phyloP scores from a whole-genome alignment of 371 early-diverging fungal species.

The Aphelidium insulamus region DNA sequence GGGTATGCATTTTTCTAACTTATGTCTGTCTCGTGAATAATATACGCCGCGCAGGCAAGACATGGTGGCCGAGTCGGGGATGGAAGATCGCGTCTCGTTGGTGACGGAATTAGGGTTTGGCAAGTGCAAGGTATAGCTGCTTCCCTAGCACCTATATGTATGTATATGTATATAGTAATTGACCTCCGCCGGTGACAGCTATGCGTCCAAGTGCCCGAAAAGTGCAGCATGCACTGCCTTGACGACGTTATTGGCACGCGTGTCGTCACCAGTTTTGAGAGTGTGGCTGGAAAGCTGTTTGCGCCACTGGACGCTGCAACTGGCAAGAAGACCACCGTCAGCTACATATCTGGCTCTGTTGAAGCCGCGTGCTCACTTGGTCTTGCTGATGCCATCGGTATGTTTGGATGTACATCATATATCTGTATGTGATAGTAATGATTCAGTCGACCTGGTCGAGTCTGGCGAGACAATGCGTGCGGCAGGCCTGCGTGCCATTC shows the following conservation, averaged over 20 bases:
- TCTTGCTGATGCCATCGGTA: conserved; percentile 86
- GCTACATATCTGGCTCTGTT: conserved; percentile 76
- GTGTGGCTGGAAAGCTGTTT: conserved; percentile 37
- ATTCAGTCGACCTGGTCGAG: conserved; percentile 28
- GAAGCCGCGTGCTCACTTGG: conserved; percentile 91
- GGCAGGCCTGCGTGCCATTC: conserved; percentile 75
- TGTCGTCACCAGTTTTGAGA: conserved; percentile 76
- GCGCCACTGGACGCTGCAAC: conserved; percentile 27
- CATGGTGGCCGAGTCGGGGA: conserved; percentile 61
- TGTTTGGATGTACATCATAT: conserved; percentile 8
- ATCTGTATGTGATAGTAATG: background rate
- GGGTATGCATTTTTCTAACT: conserved; percentile 29
- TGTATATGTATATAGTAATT: too few relatives aligned
- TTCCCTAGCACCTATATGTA: too few relatives aligned
- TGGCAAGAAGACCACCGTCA: conserved; percentile 30
- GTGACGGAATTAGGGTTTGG: conserved; percentile 68
- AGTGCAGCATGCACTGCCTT: conserved; percentile 9
- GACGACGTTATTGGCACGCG: conserved; percentile 68
- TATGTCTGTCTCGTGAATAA: background rate
- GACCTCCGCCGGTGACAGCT: too few relatives aligned
- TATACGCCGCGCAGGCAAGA: too few relatives aligned
- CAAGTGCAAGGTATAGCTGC: too few relatives aligned
- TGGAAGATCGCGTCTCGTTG: conserved; percentile 40
- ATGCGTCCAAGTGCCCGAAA: conserved; percentile 50
- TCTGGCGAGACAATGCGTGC: conserved; percentile 96